phyloP scores from a whole-genome alignment of 2,329 filamentous ascomycete species.

The Paraconiothyrium sp. region DNA sequence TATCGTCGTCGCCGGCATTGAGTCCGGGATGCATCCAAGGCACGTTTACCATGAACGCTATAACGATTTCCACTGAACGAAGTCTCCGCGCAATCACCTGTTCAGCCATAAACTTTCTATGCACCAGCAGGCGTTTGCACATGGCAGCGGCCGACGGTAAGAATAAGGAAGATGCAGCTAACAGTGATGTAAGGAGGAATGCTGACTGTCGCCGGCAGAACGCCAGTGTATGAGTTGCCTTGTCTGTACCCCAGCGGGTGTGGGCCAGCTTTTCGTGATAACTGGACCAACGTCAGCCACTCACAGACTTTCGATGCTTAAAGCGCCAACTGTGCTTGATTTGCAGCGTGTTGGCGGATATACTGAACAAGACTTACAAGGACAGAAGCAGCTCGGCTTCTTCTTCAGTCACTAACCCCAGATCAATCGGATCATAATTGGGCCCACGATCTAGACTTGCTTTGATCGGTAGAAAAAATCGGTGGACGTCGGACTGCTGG shows the following conservation, averaged over 20 bases:
- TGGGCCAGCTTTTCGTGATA: constrained; percentile 76
- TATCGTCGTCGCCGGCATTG: constrained; percentile 77
- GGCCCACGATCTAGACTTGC: constrained; percentile 70
- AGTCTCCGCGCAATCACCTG: constrained; percentile 69
- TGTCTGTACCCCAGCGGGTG: constrained; percentile 78
- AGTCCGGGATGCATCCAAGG: constrained; percentile 76
- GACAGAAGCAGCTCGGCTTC: constrained; percentile 72
- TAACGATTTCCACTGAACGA: constrained; percentile 76
- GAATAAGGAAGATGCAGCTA: constrained; percentile 74
- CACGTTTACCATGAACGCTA: constrained; percentile 79
- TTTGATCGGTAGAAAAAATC: constrained; percentile 73
- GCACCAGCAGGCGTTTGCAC: constrained; percentile 71
- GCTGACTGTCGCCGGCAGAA: constrained; percentile 75
- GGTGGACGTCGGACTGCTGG: constrained; percentile 63
- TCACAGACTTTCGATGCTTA: not conserved
- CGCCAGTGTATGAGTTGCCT: constrained; percentile 69
- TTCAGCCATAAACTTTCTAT: constrained; percentile 70
- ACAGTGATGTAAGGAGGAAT: constrained; percentile 76
- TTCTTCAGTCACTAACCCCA: constrained; percentile 72
- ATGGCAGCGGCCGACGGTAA: constrained; percentile 70
- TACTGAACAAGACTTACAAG: constrained; percentile 62
- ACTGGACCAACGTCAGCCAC: constrained; percentile 49
- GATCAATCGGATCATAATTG: constrained; percentile 73
- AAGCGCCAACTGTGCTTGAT: too few relatives aligned
- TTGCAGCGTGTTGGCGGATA: not conserved